These are phyloP conservation scores for Tuctoria greenei DNA, from an alignment of 176 grass and related monocot genomes.

Conservation along the genomic window DNA sequence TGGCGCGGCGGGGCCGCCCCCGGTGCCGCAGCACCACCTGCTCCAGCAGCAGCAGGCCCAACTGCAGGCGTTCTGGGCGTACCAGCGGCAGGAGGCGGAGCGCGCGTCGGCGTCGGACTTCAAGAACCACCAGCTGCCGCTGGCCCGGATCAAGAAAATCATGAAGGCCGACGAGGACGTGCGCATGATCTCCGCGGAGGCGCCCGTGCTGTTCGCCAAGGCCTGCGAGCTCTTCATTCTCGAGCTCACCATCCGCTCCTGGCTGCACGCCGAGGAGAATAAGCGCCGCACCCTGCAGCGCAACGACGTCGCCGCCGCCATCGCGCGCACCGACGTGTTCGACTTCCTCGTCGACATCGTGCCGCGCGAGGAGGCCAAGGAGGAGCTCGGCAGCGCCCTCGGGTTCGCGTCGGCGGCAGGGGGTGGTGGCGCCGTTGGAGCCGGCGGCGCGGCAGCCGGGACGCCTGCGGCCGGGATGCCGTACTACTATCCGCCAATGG, in stretches of 20 bases:
- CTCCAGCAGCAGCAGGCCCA: slow-evolving; percentile 79
- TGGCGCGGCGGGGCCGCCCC: slow-evolving; percentile 21
- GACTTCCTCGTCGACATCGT: slow-evolving; percentile 98
- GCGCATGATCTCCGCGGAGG: slow-evolving; percentile 86
- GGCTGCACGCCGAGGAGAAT: slow-evolving; percentile 85
- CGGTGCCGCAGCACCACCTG: slow-evolving; percentile 70
- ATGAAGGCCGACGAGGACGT: slow-evolving; percentile 92
- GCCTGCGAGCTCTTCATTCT: slow-evolving; percentile 83
- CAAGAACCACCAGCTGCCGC: slow-evolving; percentile 84
- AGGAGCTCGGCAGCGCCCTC: slow-evolving; percentile 61
- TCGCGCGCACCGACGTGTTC: slow-evolving; percentile 94
- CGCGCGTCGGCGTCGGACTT: slow-evolving; percentile 70
- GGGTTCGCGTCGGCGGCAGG: slow-evolving; percentile 50
- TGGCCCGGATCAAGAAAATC: slow-evolving; percentile 86
- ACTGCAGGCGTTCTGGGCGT: slow-evolving; percentile 77
- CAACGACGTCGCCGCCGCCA: slow-evolving; percentile 81
- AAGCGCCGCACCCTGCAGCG: slow-evolving; percentile 81
- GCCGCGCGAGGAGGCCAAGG: slow-evolving; percentile 73
- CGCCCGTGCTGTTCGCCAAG: slow-evolving; percentile 77
- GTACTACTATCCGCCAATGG: slow-evolving; percentile 71
- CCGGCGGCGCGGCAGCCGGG: slow-evolving; percentile 2
- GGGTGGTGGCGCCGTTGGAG: background rate
- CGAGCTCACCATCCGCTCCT: slow-evolving; percentile 83
- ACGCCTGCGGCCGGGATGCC: slow-evolving; percentile 53
- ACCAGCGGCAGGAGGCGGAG: slow-evolving; percentile 81